A percentile compares a stretch with the other conserved stretches of the same genome.
Evolutionary conservation across 2,329 filamentous ascomycete genomes (phyloP).

Genomic region (Phyllosticta citribraziliensis): DNA sequence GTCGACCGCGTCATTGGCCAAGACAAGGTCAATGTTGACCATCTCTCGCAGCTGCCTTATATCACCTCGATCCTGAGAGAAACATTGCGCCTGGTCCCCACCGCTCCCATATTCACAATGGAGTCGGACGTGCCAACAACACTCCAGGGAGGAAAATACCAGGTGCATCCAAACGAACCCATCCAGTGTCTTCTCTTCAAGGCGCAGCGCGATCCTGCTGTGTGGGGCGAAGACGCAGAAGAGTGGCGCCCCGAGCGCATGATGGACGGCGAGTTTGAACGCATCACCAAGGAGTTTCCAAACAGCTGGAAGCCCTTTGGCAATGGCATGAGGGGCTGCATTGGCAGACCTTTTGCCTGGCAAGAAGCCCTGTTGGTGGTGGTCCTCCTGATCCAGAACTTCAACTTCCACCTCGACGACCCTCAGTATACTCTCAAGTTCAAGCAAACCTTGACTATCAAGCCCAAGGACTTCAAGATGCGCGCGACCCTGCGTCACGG

Average conservation of each 20-base stretch:
- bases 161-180: slow-evolving; percentile 23
- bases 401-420: slow-evolving; percentile 35
- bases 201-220: slow-evolving; percentile 32
- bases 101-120: slow-evolving; percentile 42
- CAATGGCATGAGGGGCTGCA: slow-evolving; percentile 43
- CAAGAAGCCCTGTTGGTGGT: slow-evolving; percentile 41
- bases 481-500: slow-evolving; percentile 24
- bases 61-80: slow-evolving; percentile 46
- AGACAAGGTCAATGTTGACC: slow-evolving; percentile 36
- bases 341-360: slow-evolving; percentile 46
- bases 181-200: slow-evolving; percentile 24
- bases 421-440: slow-evolving; percentile 34
- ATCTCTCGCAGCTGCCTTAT: slow-evolving; percentile 44
- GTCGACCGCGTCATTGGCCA: slow-evolving; percentile 43
- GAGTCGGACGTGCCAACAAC: slow-evolving; percentile 24
- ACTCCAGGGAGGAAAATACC: slow-evolving; percentile 30
- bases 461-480: slow-evolving; percentile 33
- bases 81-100: slow-evolving; percentile 44
- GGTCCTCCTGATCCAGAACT: slow-evolving; percentile 36
- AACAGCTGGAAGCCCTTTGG: slow-evolving; percentile 46
- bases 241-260: slow-evolving; percentile 40
- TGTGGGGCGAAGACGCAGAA: slow-evolving; percentile 36
- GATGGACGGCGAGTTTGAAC: slow-evolving; percentile 33
- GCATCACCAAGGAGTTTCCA: slow-evolving; percentile 28
- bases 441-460: slow-evolving; percentile 37